A percentile compares a stretch with the other conserved stretches of the same genome.
These are phyloP conservation scores for Xylaria multiplex DNA, from an alignment of 2,329 filamentous ascomycete genomes.

Conservation along the genomic window DNA sequence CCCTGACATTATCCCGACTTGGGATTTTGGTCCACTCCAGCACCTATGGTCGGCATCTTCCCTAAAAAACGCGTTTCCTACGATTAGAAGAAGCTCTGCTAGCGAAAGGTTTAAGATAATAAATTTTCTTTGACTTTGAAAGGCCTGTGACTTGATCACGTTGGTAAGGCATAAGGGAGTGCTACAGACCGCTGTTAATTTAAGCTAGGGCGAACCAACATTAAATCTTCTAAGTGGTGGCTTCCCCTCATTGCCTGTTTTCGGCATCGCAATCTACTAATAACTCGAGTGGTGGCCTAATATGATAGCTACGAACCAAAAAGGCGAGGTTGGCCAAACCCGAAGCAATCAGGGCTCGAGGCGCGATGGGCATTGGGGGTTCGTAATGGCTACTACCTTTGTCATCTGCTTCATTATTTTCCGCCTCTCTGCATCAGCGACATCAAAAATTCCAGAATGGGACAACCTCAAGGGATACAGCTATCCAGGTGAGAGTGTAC, in stretches of 20 bases:
- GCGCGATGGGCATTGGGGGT: neutral
- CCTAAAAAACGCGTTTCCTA: too few species aligned
- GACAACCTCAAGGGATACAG: neutral
- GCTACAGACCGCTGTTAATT: too few species aligned
- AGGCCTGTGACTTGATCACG: neutral
- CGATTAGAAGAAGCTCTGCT: neutral
- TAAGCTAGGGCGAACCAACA: too few species aligned
- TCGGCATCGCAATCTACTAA: neutral
- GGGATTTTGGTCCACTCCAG: too few species aligned
- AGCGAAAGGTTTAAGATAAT: too few species aligned
- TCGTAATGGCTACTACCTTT: neutral
- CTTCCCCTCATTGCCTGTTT: neutral
- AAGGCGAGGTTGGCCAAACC: neutral
- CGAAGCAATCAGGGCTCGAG: neutral
- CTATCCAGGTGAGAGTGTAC: constrained; percentile 52
- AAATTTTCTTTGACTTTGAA: neutral
- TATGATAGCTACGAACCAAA: neutral
- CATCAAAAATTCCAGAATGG: too few species aligned
- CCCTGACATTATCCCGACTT: neutral
- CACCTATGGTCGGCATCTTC: too few species aligned
- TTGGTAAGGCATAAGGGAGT: too few species aligned
- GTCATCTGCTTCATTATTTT: neutral
- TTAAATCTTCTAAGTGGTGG: too few species aligned
- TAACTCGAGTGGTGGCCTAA: too few species aligned
- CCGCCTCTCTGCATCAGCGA: neutral